A percentile compares a stretch with the other conserved stretches of the same genome.
Evolutionary conservation across 2,329 filamentous ascomycete species (phyloP).

Genomic region (Catunica adiposa): DNA sequence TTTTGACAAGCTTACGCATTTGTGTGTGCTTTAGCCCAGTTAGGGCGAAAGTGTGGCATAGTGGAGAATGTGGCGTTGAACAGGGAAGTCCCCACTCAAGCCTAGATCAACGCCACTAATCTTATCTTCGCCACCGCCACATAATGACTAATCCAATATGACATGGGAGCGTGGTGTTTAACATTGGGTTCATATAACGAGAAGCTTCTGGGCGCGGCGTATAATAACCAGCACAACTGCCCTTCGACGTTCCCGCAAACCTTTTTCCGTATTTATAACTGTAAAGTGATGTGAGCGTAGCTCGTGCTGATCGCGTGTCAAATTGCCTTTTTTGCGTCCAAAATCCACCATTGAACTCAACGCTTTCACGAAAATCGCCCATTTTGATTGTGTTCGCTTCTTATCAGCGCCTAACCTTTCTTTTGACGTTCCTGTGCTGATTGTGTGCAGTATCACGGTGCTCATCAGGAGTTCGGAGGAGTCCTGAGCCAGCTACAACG

Average conservation of each 20-base stretch:
- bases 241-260: neutral
- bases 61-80: conserved; percentile 1
- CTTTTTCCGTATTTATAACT: conserved; percentile 3
- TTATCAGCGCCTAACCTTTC: neutral
- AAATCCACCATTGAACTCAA: neutral
- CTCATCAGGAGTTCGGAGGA: neutral
- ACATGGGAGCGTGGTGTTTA: conserved; percentile 4
- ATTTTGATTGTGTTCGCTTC: neutral
- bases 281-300: neutral
- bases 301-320: conserved; percentile 2
- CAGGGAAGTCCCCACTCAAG: neutral
- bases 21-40: conserved; percentile 11
- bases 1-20: conserved; percentile 10
- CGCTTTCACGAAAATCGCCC: neutral
- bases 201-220: conserved; percentile 11
- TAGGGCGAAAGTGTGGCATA: conserved; percentile 9
- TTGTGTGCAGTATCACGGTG: neutral
- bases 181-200: conserved; percentile 5
- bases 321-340: neutral
- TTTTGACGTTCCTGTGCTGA: neutral
- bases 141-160: conserved; percentile 1
- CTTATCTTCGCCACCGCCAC: neutral
- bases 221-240: conserved; percentile 5
- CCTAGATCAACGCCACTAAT: neutral
- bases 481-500: too few relatives aligned